phyloP scores from a whole-genome alignment of 1,284 basidiomycete genomes.

The Xerocomus amazonicus region DNA sequence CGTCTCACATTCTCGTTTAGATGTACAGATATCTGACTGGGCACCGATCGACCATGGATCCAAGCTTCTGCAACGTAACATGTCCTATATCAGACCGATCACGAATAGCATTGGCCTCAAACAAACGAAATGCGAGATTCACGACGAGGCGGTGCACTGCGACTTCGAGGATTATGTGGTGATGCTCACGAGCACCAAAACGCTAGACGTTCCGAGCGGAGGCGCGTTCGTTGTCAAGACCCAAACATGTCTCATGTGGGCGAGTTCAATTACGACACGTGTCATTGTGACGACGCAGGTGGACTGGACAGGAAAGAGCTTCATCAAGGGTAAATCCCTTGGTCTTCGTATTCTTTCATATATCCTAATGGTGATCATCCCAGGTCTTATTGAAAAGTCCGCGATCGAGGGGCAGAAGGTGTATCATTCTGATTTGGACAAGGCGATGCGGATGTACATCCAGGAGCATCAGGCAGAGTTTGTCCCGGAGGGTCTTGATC shows the following conservation, averaged over 20 bases:
- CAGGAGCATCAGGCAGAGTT: slow-evolving; percentile 87
- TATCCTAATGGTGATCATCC: background rate
- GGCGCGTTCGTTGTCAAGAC: slow-evolving; percentile 93
- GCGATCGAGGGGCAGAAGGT: slow-evolving; percentile 93
- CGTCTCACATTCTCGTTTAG: slow-evolving; percentile 39
- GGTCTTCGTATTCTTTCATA: too few relatives aligned
- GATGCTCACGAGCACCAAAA: slow-evolving; percentile 86
- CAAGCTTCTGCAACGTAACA: slow-evolving; percentile 75
- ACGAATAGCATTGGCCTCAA: slow-evolving; percentile 87
- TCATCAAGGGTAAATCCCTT: slow-evolving; percentile 77
- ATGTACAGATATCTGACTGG: slow-evolving; percentile 94
- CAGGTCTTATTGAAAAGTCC: slow-evolving; percentile 91
- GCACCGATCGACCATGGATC: slow-evolving; percentile 60
- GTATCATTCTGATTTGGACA: slow-evolving; percentile 84
- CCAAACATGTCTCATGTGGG: slow-evolving; percentile 93
- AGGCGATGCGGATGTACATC: slow-evolving; percentile 85
- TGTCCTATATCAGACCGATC: slow-evolving; percentile 96
- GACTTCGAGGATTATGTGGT: slow-evolving; percentile 85
- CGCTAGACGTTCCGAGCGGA: slow-evolving; percentile 94
- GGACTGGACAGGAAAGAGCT: slow-evolving; percentile 95
- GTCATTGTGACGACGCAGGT: slow-evolving; percentile 89
- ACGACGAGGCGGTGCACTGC: slow-evolving; percentile 77
- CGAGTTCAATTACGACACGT: slow-evolving; percentile 69
- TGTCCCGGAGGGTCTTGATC: slow-evolving; percentile 75
- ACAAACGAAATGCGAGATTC: slow-evolving; percentile 92